Base-by-base conservation (phyloP, 805 yeast species). In the Yarrowia porcina region DNA sequence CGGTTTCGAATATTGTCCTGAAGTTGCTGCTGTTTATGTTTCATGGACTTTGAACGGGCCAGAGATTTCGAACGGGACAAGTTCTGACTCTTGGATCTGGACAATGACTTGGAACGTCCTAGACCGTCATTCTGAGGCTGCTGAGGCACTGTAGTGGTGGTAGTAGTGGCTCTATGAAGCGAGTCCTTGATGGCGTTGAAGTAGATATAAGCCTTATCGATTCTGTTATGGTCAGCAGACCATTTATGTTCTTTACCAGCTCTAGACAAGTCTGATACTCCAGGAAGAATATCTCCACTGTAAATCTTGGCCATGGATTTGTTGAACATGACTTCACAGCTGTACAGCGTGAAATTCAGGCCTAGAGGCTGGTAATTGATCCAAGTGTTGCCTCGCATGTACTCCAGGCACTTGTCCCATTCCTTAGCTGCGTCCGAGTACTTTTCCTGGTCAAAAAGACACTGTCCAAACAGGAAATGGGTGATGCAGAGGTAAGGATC, bases 341-440 rank as follows among this genome's bases (percentile, higher is more conserved):
- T 42, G 41, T 63, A 50, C 25, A 54, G 63, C 20, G 30, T 35
- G 28, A 33, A 32, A 11, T 42, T 56, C 33, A 56, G 45, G 23
- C 63, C 64, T 32, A 63, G 35, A 0, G 50, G 64, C 21, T 33
- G 21, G 38, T 63, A 63, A 38, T 63, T 57, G 30, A 63, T 25
- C 54, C 49, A 57, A 12, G 63, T 41, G 45, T 63, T 61, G 62
- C 64, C 64, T 4, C 64, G 33, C 61, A 61, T 49, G 50, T 36
- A 56, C 21, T 50, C 45, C 42, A 61, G 27, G 9, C 45, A 38
- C 32, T 49, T 30, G 21, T 38, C 61, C 47, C 45, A 61, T 15
- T 52, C 38, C 15, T 28, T 39, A 39, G 64, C 64, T 13, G 64
- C 61, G 9, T 52, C 47, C 2, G 45, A 17, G 44, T 30, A 38